Percentiles rank a stretch among this genome's conserved stretches.
Evolutionary conservation across 257 asterid genomes (phyloP).

Genomic region (Petunia axillaris): DNA sequence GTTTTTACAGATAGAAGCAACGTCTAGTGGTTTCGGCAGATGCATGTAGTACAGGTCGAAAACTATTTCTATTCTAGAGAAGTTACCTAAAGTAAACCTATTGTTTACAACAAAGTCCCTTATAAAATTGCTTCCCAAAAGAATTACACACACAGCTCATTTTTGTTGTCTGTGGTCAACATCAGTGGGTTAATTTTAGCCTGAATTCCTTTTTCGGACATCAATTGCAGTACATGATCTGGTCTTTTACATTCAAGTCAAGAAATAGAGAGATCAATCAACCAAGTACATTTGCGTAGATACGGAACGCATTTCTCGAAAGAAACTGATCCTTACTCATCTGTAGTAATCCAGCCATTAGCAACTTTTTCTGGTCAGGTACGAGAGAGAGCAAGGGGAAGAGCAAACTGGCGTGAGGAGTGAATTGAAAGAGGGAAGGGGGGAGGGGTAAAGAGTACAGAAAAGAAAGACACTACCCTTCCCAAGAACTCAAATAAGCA

Average conservation of each 20-base stretch:
- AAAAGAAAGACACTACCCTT: slow-evolving; percentile 11
- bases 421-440: slow-evolving; percentile 9
- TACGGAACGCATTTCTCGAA: not conserved
- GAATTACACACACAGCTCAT: not conserved
- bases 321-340: not conserved
- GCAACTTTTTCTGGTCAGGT: not conserved
- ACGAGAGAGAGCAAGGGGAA: not conserved
- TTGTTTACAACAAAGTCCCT: slow-evolving; percentile 10
- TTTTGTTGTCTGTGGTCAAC: not conserved
- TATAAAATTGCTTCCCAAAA: not conserved
- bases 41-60: not conserved
- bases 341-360: not conserved
- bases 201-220: not conserved
- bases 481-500: not conserved
- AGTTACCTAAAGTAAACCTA: not conserved
- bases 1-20: not conserved
- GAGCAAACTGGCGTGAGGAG: slow-evolving; percentile 21
- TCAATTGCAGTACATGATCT: not conserved
- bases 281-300: slow-evolving; percentile 12
- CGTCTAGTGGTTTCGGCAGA: not conserved
- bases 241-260: slow-evolving; percentile 1
- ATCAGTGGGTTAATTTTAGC: not conserved
- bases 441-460: not conserved
- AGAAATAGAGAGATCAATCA: not conserved
- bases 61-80: slow-evolving; percentile 16